phyloP scores from a whole-genome alignment of 169 alveolate species.

The Fabrea salina region DNA sequence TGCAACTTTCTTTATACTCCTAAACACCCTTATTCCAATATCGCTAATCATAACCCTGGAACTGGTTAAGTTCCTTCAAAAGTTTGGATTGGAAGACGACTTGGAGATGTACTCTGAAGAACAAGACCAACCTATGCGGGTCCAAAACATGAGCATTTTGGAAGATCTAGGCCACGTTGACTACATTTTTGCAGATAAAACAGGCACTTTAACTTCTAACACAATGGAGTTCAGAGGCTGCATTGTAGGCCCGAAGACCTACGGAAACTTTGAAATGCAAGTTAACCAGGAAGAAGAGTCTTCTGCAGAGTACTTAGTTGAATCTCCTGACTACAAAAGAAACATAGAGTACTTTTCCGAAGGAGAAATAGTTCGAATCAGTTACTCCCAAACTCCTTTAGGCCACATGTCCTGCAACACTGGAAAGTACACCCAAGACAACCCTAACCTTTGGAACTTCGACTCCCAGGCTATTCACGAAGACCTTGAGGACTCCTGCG shows the following conservation, averaged over 20 bases:
- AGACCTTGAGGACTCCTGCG: not conserved
- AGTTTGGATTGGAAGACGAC: constrained; percentile 66
- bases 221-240: constrained; percentile 50
- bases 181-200: constrained; percentile 82
- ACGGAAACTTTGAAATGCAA: constrained; percentile 18
- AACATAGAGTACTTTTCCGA: not conserved
- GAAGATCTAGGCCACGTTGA: constrained; percentile 81
- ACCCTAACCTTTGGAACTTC: constrained; percentile 29
- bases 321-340: not conserved
- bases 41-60: constrained; percentile 74
- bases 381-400: not conserved
- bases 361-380: not conserved
- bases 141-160: constrained; percentile 62
- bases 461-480: not conserved
- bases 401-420: constrained; percentile 23
- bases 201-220: constrained; percentile 86
- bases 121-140: constrained; percentile 53
- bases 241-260: constrained; percentile 26
- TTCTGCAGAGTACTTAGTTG: not conserved
- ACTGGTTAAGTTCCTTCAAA: constrained; percentile 71
- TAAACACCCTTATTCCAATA: constrained; percentile 81
- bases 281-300: not conserved
- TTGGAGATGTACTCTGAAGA: constrained; percentile 53
- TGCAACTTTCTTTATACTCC: constrained; percentile 52
- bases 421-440: constrained; percentile 40